Evolutionary conservation across 495 filamentous ascomycete genomes (phyloP), one percentile per base, ranked within the genome.

Genomic region (Neurospora sp.): DNA sequence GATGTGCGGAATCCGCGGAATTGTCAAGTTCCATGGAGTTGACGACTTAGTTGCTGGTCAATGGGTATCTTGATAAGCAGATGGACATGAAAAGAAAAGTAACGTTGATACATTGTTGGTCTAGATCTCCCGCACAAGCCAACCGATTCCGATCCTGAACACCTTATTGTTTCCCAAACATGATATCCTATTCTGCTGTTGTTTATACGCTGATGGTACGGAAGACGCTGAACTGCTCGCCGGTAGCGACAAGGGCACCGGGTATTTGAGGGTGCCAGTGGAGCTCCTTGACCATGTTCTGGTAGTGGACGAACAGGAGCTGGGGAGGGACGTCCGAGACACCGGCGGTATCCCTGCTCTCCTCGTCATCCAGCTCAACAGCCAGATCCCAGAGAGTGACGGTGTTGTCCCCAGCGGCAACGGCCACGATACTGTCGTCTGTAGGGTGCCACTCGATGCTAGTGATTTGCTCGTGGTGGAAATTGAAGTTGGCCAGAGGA

Each of bases 191-290:
- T 66, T 31, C 28, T 34, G 54, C 54, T 10, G 28, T 66, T 66
- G 54, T 54, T 81, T 86, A 91, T 39, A 91, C 88, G 76, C 88
- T 90, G 75, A 92, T 91, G 3, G 90, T 91, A 78, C 89, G 87
- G 79, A 92, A 91, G 31, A 91, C 87, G 76, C 90, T 89, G 81
- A 98, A 98, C 79, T 87, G 89, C 73, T 92, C 90, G 15, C 96
- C 96, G 7, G 96, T 99, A 10, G 93, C 94, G 82, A 98, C 90
- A 36, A 98, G 83, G 28, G 88, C 88, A n/a, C 96, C 96, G 0
- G 94, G 94, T 79, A 97, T 97, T 84, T 99, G 96, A 28, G 91
- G 91, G 82, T 99, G 96, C 94, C 96, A 99, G 83, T 98, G 96
- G 70, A 92, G 82, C 81, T 99, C 96, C 88, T 98, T 98, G 71